Evolutionary conservation across 768 basidiomycete genomes (phyloP).

Genomic region (Termitomyces sp.): DNA sequence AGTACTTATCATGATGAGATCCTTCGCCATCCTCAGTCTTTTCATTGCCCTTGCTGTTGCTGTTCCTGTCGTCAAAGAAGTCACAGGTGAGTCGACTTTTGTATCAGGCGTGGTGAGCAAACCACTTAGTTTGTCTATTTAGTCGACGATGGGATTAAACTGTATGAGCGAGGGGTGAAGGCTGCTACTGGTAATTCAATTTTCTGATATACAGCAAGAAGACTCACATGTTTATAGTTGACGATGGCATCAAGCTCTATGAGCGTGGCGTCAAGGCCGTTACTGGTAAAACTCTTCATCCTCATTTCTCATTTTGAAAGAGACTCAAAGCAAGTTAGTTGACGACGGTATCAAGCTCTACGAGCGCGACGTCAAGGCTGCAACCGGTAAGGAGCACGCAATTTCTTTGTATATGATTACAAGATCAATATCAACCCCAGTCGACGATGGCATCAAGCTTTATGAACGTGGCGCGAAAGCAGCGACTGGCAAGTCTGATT

Average conservation of each 20-base stretch:
- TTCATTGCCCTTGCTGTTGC: constrained; percentile 11
- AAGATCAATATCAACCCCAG: no score
- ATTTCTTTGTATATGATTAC: no score
- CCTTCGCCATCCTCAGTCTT: constrained; percentile 6
- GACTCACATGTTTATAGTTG: not conserved
- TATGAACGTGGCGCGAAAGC: not conserved
- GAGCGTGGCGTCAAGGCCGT: not conserved
- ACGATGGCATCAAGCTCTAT: constrained; percentile 6
- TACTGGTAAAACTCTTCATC: not conserved
- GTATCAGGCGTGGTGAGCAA: not conserved
- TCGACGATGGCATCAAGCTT: no score
- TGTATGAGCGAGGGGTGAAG: not conserved
- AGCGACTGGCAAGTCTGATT: not conserved
- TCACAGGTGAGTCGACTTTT: not conserved
- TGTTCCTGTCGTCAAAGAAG: constrained; percentile 8
- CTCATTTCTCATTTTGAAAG: no score
- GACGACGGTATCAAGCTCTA: not conserved
- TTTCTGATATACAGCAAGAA: not conserved
- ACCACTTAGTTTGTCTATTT: no score
- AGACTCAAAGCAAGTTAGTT: not conserved
- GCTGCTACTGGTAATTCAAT: no score
- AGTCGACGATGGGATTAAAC: constrained; percentile 2
- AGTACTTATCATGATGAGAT: constrained; percentile 6
- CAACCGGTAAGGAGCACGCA: not conserved
- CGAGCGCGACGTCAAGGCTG: not conserved